Percentiles rank a stretch among this genome's conserved stretches.
These are phyloP conservation scores for Cyclocybe aegerita DNA, from an alignment of 768 basidiomycete species.

Conservation along the genomic window DNA sequence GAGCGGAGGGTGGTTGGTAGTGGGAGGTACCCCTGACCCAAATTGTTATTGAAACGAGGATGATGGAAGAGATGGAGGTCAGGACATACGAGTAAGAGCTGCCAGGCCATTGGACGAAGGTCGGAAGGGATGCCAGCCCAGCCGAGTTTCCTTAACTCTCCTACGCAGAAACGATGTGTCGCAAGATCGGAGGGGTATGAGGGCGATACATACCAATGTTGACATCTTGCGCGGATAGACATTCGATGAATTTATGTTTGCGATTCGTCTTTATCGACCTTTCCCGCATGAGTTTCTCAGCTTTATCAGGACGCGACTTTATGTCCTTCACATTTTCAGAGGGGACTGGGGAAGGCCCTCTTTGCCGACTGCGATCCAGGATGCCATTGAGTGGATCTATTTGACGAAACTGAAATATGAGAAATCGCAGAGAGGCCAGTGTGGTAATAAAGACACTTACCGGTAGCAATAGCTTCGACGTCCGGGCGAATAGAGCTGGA, in stretches of 20 bases:
- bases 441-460: slow-evolving; percentile 39
- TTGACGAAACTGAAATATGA: slow-evolving; percentile 5
- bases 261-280: slow-evolving; percentile 77
- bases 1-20: slow-evolving; percentile 74
- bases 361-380: slow-evolving; percentile 40
- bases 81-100: slow-evolving; percentile 78
- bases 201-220: slow-evolving; percentile 66
- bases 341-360: slow-evolving; percentile 30
- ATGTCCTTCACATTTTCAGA: slow-evolving; percentile 20
- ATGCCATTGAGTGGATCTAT: slow-evolving; percentile 63
- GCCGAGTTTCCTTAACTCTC: slow-evolving; percentile 84
- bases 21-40: slow-evolving; percentile 84
- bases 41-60: slow-evolving; percentile 6
- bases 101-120: slow-evolving; percentile 91
- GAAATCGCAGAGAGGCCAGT: slow-evolving; percentile 21
- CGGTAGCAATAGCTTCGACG: slow-evolving; percentile 73
- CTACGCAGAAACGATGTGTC: slow-evolving; percentile 32
- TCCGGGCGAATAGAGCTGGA: slow-evolving; percentile 60
- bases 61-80: slow-evolving; percentile 3
- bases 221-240: slow-evolving; percentile 72
- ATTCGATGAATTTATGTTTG: slow-evolving; percentile 80
- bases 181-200: not conserved
- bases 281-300: slow-evolving; percentile 68
- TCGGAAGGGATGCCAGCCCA: slow-evolving; percentile 94
- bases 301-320: slow-evolving; percentile 26